Conservation (phyloP, 2,329 filamentous ascomycete genomes). For the Talaromyces pinophilus region DNA sequence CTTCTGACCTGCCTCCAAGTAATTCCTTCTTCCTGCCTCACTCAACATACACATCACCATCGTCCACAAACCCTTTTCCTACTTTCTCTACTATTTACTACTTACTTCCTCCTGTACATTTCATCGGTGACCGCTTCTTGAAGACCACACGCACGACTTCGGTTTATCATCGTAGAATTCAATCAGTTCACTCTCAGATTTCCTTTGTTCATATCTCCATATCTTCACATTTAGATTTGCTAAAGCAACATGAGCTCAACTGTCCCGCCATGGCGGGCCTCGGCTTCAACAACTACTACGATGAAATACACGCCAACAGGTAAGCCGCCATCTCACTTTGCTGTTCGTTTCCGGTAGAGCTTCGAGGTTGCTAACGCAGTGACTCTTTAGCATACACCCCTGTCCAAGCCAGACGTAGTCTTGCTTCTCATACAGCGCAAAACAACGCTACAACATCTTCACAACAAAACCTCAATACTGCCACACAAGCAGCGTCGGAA, state of each 20-base stretch:
- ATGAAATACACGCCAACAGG: conserved; percentile 36
- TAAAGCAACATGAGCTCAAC: conserved; percentile 40
- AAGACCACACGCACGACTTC: background rate
- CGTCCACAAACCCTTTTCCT: background rate
- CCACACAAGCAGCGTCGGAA: conserved; percentile 41
- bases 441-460: conserved; percentile 27
- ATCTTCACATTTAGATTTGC: conserved; percentile 18
- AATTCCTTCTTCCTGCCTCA: background rate
- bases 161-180: conserved; percentile 21
- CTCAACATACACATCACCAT: background rate
- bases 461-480: conserved; percentile 29
- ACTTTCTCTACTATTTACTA: background rate
- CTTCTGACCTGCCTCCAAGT: conserved; percentile 20
- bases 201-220: conserved; percentile 21
- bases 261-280: conserved; percentile 43
- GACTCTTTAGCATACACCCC: conserved; percentile 60
- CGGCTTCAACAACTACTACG: conserved; percentile 34
- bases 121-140: background rate
- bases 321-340: conserved; percentile 28
- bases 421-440: conserved; percentile 46
- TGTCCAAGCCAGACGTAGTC: conserved; percentile 63
- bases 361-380: conserved; percentile 6
- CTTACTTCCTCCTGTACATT: background rate
- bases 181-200: conserved; percentile 18
- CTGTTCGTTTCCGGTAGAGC: conserved; percentile 5